These are phyloP conservation scores for Lasiosphaeria ovina DNA, from an alignment of 495 filamentous ascomycete species.

Conservation along the genomic window DNA sequence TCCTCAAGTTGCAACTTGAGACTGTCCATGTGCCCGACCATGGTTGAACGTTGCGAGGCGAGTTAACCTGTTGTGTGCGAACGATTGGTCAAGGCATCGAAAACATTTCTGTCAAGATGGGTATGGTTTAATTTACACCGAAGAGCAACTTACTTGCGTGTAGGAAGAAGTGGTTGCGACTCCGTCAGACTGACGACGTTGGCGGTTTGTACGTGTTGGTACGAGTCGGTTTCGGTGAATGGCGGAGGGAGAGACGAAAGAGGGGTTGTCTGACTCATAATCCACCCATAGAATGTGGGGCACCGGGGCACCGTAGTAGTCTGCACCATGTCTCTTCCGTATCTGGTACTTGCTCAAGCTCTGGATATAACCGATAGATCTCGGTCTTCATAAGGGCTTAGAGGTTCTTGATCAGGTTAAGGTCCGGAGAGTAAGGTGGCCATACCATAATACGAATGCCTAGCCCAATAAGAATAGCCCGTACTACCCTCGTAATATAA, in stretches of 20 bases:
- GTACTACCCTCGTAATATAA: no score
- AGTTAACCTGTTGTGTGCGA: conserved; percentile 10
- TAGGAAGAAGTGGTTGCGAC: background rate
- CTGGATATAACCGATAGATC: no score
- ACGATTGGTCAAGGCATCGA: conserved; percentile 9
- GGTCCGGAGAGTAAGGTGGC: no score
- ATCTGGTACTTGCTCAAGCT: no score
- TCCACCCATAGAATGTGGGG: background rate
- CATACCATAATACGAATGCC: no score
- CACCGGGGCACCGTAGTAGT: background rate
- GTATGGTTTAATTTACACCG: conserved; percentile 4
- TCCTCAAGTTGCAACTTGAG: conserved; percentile 10
- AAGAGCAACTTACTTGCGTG: conserved; percentile 3
- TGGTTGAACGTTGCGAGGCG: conserved; percentile 8
- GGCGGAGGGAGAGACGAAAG: background rate
- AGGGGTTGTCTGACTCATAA: background rate
- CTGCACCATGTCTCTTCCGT: no score
- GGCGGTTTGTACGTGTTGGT: background rate
- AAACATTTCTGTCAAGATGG: conserved; percentile 8
- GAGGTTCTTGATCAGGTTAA: no score
- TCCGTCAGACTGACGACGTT: background rate
- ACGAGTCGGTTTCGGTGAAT: background rate
- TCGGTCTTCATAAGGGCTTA: no score
- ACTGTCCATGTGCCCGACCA: conserved; percentile 10
- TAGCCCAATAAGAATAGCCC: no score